phyloP scores from a whole-genome alignment of 176 grass and related monocot genomes.

The Oryza meyeriana region DNA sequence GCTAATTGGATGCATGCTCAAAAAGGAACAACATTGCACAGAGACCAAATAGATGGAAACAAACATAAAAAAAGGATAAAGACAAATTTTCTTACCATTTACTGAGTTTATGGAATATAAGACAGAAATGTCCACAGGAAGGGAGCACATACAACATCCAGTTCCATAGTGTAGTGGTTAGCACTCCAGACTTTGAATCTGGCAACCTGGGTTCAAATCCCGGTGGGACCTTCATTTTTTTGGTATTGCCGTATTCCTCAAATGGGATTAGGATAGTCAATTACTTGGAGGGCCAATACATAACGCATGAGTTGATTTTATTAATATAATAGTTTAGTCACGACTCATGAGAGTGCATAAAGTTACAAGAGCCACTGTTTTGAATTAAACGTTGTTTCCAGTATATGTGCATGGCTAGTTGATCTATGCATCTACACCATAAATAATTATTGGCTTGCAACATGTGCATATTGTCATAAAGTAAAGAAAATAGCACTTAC shows the following conservation, averaged over 20 bases:
- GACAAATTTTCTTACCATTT: not conserved
- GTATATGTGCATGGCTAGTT: not conserved
- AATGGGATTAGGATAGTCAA: not conserved
- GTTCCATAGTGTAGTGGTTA: slow-evolving; percentile 90
- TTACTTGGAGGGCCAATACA: not conserved
- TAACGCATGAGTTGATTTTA: not conserved
- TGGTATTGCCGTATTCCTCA: not conserved
- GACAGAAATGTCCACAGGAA: not conserved
- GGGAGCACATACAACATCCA: not conserved
- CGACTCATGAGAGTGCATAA: not conserved
- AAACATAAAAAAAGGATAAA: not conserved
- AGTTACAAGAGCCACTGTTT: not conserved
- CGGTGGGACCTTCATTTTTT: slow-evolving; percentile 50
- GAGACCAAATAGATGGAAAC: not conserved
- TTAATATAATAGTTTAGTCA: not conserved
- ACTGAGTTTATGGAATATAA: not conserved
- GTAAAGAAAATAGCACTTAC: not conserved
- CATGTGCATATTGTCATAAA: not conserved
- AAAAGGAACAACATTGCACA: not conserved
- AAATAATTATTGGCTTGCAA: not conserved
- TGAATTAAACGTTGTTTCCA: not conserved
- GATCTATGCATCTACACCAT: not conserved
- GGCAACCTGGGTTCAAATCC: slow-evolving; percentile 91
- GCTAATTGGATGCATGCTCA: not conserved
- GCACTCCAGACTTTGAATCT: slow-evolving; percentile 99